phyloP scores from a whole-genome alignment of 345 rosid genomes.

The Garcia nutans region DNA sequence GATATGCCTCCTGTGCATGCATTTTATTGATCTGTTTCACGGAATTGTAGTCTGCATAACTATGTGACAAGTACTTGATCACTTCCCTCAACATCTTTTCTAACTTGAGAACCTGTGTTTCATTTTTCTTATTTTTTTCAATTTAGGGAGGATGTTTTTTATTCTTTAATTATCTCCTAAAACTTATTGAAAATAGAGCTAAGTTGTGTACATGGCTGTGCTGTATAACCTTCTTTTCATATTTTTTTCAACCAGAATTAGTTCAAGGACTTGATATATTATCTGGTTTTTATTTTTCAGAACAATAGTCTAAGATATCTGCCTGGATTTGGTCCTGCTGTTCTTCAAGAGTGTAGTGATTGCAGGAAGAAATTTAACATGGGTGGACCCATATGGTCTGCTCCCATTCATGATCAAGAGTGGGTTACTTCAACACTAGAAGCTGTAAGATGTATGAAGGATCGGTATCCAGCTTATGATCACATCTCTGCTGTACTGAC shows the following conservation, averaged over 20 bases:
- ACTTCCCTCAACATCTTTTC: background rate
- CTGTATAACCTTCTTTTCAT: background rate
- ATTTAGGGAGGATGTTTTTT: background rate
- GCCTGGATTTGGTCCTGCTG: conserved; percentile 91
- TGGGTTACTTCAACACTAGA: conserved; percentile 72
- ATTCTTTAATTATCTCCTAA: background rate
- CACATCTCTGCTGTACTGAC: conserved; percentile 86
- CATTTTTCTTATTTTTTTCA: background rate
- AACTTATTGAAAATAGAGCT: background rate
- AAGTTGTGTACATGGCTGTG: background rate
- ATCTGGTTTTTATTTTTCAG: conserved; percentile 36
- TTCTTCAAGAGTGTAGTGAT: conserved; percentile 84
- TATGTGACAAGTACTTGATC: background rate
- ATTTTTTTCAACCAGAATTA: background rate
- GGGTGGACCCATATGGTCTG: conserved; percentile 99
- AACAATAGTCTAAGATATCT: conserved; percentile 79
- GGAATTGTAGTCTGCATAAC: background rate
- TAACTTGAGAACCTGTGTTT: background rate
- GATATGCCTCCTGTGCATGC: background rate
- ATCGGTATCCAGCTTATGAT: conserved; percentile 83
- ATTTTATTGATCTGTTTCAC: background rate
- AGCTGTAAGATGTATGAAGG: conserved; percentile 72
- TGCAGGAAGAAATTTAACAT: conserved; percentile 94
- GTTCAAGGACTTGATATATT: background rate
- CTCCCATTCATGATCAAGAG: conserved; percentile 88